These are phyloP conservation scores for Glebionis coronaria DNA, from an alignment of 129 eudicot genomes.

Conservation along the genomic window DNA sequence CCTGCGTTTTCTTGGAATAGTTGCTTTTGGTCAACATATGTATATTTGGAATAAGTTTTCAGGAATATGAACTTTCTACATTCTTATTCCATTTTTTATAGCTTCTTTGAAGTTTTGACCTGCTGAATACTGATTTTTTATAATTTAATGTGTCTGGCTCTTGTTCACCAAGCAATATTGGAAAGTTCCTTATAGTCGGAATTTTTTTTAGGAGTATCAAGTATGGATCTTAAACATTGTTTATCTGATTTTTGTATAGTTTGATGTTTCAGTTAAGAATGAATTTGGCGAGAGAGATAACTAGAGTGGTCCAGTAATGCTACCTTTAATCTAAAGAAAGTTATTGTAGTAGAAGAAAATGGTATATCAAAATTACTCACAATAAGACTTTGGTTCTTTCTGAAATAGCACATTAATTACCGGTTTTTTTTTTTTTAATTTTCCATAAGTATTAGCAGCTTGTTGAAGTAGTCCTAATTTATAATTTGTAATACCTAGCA, in stretches of 20 bases:
- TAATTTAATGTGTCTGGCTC: background rate
- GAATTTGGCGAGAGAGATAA: background rate
- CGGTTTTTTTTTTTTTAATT: background rate
- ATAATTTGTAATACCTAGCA: background rate
- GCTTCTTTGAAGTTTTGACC: background rate
- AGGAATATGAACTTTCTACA: background rate
- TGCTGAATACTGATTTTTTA: background rate
- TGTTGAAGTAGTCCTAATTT: background rate
- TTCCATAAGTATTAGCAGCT: background rate
- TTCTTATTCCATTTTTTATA: background rate
- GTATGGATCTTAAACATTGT: background rate
- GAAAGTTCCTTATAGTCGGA: background rate
- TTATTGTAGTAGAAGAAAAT: background rate
- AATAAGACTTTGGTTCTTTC: background rate
- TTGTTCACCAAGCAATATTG: background rate
- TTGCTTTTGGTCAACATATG: background rate
- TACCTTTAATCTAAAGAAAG: background rate
- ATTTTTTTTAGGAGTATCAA: background rate
- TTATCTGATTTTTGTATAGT: background rate
- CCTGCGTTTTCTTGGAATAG: background rate
- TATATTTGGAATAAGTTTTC: background rate
- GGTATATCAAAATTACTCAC: background rate
- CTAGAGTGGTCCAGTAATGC: background rate
- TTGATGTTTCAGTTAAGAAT: background rate
- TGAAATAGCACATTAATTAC: background rate